Conservation (phyloP, 495 filamentous ascomycete genomes). For the Podospora pseudocomata region DNA sequence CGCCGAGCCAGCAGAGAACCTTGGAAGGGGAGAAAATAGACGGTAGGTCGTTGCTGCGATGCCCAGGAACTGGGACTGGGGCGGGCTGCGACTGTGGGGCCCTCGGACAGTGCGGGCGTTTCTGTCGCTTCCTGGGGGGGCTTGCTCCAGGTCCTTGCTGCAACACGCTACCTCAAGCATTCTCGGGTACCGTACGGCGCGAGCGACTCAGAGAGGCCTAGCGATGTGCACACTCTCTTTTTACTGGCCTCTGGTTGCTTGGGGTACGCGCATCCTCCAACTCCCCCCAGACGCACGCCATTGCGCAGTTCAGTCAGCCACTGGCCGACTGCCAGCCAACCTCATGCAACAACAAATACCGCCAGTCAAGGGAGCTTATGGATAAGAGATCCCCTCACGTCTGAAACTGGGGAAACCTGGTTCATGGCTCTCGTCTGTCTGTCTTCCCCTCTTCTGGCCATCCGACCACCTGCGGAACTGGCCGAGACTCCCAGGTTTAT, state of each 20-base stretch:
- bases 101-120: slow-evolving; percentile 3
- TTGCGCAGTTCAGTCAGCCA: background rate
- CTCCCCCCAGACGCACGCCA: slow-evolving; percentile 16
- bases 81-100: slow-evolving; percentile 8
- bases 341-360: slow-evolving; percentile 8
- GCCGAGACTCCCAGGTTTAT: slow-evolving; percentile 4
- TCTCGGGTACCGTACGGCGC: slow-evolving; percentile 23
- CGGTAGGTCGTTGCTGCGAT: background rate
- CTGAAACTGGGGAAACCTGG: background rate
- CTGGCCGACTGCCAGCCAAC: slow-evolving; percentile 7
- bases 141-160: slow-evolving; percentile 8
- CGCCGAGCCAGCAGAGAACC: slow-evolving; percentile 8
- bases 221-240: slow-evolving; percentile 19
- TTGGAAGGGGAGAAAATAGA: slow-evolving; percentile 4
- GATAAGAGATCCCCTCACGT: background rate
- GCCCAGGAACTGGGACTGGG: background rate
- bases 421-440: background rate
- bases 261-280: slow-evolving; percentile 25
- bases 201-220: slow-evolving; percentile 28
- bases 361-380: slow-evolving; percentile 1
- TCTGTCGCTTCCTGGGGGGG: slow-evolving; percentile 4
- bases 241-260: slow-evolving; percentile 7
- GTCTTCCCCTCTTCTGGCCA: background rate
- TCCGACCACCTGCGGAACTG: slow-evolving; percentile 8
- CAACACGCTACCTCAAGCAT: slow-evolving; percentile 17